Percentiles rank a stretch among this genome's conserved stretches.
Conservation (phyloP, 2,329 filamentous ascomycete species). For the Parafenestella ontariensis region DNA sequence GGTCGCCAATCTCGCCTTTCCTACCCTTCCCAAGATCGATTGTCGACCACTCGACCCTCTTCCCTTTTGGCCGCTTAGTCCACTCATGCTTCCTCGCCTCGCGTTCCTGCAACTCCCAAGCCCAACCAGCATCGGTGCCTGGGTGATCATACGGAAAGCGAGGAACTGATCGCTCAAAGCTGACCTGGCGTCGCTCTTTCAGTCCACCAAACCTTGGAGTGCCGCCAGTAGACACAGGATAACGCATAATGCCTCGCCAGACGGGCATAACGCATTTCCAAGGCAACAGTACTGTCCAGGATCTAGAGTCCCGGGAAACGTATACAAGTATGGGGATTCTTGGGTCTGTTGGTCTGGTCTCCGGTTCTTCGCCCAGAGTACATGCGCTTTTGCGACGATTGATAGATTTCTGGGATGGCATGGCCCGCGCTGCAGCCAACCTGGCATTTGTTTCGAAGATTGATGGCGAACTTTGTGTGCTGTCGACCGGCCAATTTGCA, state of each 20-base stretch:
- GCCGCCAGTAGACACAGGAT: constrained; percentile 77
- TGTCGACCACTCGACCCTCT: constrained; percentile 76
- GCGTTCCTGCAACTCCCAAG: constrained; percentile 76
- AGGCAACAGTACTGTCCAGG: constrained; percentile 84
- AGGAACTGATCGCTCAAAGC: constrained; percentile 77
- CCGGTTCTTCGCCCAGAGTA: constrained; percentile 68
- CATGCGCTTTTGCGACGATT: constrained; percentile 75
- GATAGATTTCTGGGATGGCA: constrained; percentile 79
- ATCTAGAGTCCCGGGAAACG: constrained; percentile 62
- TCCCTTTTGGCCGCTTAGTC: constrained; percentile 81
- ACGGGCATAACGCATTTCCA: constrained; percentile 88
- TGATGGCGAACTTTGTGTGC: constrained; percentile 52
- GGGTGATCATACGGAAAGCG: constrained; percentile 90
- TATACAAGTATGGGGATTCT: constrained; percentile 79
- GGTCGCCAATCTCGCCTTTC: constrained; percentile 82
- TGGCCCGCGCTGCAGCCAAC: constrained; percentile 68
- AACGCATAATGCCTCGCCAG: constrained; percentile 87
- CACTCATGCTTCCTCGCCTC: constrained; percentile 68
- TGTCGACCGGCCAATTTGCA: constrained; percentile 72
- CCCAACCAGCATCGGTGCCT: constrained; percentile 77
- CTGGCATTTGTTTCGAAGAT: constrained; percentile 75
- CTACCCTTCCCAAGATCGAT: constrained; percentile 75
- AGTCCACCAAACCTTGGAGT: constrained; percentile 85
- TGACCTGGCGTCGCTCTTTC: constrained; percentile 77
- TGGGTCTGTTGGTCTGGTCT: constrained; percentile 68